Evolutionary conservation across 2,329 filamentous ascomycete species (phyloP).

Genomic region (Moelleriella libera): DNA sequence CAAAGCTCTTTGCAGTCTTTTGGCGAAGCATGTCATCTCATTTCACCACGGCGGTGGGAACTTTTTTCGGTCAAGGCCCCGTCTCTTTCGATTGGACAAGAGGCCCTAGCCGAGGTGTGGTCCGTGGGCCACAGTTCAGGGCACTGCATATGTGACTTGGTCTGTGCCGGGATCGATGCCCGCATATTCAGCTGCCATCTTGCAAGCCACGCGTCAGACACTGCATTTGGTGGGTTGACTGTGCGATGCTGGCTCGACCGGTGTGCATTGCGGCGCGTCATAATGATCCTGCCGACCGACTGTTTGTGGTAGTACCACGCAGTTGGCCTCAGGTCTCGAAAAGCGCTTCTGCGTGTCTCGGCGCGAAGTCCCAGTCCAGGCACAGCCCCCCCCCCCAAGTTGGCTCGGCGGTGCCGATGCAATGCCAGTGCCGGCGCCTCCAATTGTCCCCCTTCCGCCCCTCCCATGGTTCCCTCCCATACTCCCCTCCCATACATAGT

Average conservation of each 20-base stretch:
- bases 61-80: too few species aligned
- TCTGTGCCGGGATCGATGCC: neutral
- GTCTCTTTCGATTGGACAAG: neutral
- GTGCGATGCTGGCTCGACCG: neutral
- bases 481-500: neutral
- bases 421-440: neutral
- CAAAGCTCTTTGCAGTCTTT: too few species aligned
- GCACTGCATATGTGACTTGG: neutral
- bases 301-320: neutral
- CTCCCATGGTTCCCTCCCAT: too few species aligned
- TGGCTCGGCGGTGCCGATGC: neutral
- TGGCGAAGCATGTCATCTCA: too few species aligned
- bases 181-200: constrained; percentile 4
- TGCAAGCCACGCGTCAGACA: constrained; percentile 4
- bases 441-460: neutral
- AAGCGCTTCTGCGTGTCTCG: neutral
- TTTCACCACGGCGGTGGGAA: too few species aligned
- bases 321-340: neutral
- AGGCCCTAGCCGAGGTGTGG: neutral
- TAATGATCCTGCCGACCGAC: neutral
- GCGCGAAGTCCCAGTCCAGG: too few species aligned
- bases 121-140: neutral
- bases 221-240: neutral
- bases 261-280: neutral
- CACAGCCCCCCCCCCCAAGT: neutral